Evolutionary conservation across 2,329 filamentous ascomycete species (phyloP), one percentile per base, ranked within the genome.

Genomic region (Chrysosporium keratinophilum): DNA sequence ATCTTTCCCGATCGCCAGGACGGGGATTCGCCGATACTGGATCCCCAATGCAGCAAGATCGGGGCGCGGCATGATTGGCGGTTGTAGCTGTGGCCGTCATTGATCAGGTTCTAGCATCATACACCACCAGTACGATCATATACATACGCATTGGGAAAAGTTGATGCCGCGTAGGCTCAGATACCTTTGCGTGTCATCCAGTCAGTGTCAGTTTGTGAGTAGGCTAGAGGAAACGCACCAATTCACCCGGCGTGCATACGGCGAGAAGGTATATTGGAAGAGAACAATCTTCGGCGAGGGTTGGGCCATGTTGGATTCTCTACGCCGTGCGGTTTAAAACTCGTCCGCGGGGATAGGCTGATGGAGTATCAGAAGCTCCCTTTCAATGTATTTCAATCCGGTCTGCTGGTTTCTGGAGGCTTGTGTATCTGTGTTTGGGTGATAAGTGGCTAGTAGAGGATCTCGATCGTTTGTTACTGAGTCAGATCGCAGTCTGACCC

Each of bases 11-110:
- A 87, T 81, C 19, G 80, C 70, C 49, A 88, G 68, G 49, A 88
- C 63, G 1, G 85, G 85, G 54, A 87, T 87, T 54, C 85, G 82
- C 3, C 84, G 78, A 68, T 89, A 84, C 5, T 73, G 70, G 52
- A 87, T 74, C 23, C 81, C 82, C 12, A 88, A 74, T 1, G 72
- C 70, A 15, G 71, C 67, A 12, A 87, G 64, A 64, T 86, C 82
- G 0, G 83, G 82, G 23, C 84, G 80, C 5, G 85, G 85, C 64
- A 87, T 72, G 34, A 78, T 75, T 2, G 74, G 70, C 0, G 84
- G 82, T 80, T 88, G 84, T 48, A 81, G 67, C 82, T 84, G 56
- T 10, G 14, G 45, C 17, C 12, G 35, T 20, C 20, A 40, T 51
- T 28, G 17, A 42, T 56, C 12, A 56, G 42, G 41, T 39, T 45